Evolutionary conservation across 192 early-diverging fungal species (phyloP), one percentile per base, ranked within the genome.

Genomic region (Coemansia sp.): DNA sequence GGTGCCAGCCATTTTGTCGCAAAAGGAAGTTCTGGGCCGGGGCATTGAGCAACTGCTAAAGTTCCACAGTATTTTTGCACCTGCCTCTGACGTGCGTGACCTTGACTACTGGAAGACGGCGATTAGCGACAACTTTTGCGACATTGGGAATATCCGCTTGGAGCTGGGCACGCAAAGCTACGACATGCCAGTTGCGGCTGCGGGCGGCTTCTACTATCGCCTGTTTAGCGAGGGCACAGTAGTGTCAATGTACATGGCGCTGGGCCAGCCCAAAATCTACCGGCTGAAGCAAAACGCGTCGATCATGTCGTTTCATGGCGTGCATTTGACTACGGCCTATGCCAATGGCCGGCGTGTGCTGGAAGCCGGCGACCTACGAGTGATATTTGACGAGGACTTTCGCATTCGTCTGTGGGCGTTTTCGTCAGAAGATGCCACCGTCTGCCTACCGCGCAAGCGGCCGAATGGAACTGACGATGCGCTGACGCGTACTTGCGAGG

Each of bases 321-420:
- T 71, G 13, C 65, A 71, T 66, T 38, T 77, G 36, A 77, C 72
- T 0, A 74, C 75, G 11, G 67, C 75, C 13, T 77, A 77, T 27
- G 63, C 60, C 6, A 64, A 27, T 39, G 80, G 80, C 45, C 80
- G 80, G 36, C 70, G 80, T 0, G 75, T 82, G n/a, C 62, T 73
- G n/a, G 80, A 82, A 64, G 24, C 60, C 7, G 80, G 80, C 13
- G 61, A 64, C 0, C 51, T 82, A 67, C 71, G 80, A 2, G 80
- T 77, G 6, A 71, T 71, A 3, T 77, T 82, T 45, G 69, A 67
- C 31, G 27, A 46, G 1, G 59, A 64, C 20, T 71, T 77, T 44
- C 62, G 64, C 22, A 82, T 82, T 19, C 80, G 74, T 27, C 38
- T 77, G 8, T 82, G 80, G 80, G 75, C 80, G 0, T 82, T 82